Evolutionary conservation across 768 basidiomycete species (phyloP), one percentile per base, ranked within the genome.

Genomic region (Collybia nuda): DNA sequence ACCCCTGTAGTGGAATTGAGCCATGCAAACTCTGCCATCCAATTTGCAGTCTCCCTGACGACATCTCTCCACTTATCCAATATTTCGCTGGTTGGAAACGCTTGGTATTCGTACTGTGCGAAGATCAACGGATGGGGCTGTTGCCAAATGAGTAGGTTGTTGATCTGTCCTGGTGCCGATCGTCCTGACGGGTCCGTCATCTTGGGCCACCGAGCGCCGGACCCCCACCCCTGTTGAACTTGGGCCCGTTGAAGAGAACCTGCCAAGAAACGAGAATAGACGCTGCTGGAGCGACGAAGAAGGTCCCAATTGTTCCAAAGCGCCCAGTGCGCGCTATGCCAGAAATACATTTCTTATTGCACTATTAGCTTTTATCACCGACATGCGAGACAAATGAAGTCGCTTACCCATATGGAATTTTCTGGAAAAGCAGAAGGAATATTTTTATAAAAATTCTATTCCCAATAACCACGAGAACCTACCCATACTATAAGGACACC

Each of bases 141-240:
- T 56, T 83, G 75, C 81, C 81, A 85, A 48, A 85, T 79, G 29
- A 85, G 71, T 14, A 83, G 72, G 56, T 81, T 78, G 67, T 84
- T 84, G 57, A 83, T 82, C 51, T 82, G 71, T 1, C 82, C 82
- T 0, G 82, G 82, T 0, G 81, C 69, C 11, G 77, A 79, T 15
- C 81, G 75, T 6, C 82, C 82, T 0, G 73, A 70, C 0, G 82
- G 82, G 53, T 83, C 81, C 7, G 79, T 81, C 81, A 82, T 82
- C 61, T 84, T 84, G 6, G 79, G 75, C 81, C 80, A 82, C 22
- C 82, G 74, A 17, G 81, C 82, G n/a, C 82, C 82, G 6, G 69
- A 58, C 9, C 68, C 49, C 69, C 72, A 82, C 49, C 76, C 74
- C 60, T 84, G 72, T 61, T 82, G 80, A 2, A 73, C 64, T 55